phyloP scores from a whole-genome alignment of 441 rosid species.

The Arabidopsis lyrata region DNA sequence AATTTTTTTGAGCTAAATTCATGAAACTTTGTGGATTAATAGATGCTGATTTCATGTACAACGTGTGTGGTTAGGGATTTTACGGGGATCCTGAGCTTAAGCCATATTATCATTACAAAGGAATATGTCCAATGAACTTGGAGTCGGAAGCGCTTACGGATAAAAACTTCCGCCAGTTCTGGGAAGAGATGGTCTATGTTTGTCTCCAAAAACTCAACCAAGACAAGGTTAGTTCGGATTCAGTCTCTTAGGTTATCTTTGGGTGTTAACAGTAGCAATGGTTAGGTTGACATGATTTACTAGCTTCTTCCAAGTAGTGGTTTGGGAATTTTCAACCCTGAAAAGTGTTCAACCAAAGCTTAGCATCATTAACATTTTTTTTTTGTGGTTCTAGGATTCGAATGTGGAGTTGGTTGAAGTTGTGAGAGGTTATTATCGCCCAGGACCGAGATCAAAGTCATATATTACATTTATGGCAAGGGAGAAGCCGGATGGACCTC shows the following conservation, averaged over 20 bases:
- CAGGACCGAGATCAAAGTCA: conserved; percentile 16
- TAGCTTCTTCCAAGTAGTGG: not conserved
- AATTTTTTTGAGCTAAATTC: not conserved
- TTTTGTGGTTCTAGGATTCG: not conserved
- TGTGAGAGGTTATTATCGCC: not conserved
- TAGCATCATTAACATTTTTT: not conserved
- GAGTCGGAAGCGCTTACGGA: not conserved
- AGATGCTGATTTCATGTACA: not conserved
- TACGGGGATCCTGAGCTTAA: not conserved
- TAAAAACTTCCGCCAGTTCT: not conserved
- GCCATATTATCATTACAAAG: not conserved
- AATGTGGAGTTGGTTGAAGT: conserved; percentile 24
- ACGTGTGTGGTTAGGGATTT: conserved; percentile 1
- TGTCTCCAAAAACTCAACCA: conserved; percentile 8
- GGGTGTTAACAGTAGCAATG: not conserved
- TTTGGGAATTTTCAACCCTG: not conserved
- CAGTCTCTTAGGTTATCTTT: not conserved
- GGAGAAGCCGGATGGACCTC: conserved; percentile 33
- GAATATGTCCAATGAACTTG: not conserved
- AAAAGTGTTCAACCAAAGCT: not conserved
- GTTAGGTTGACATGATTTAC: not conserved
- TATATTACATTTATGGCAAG: conserved; percentile 34
- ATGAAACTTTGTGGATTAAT: not conserved
- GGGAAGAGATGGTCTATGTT: not conserved
- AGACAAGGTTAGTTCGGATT: not conserved